phyloP scores from a whole-genome alignment of 495 filamentous ascomycete species.

The Neurospora africana region DNA sequence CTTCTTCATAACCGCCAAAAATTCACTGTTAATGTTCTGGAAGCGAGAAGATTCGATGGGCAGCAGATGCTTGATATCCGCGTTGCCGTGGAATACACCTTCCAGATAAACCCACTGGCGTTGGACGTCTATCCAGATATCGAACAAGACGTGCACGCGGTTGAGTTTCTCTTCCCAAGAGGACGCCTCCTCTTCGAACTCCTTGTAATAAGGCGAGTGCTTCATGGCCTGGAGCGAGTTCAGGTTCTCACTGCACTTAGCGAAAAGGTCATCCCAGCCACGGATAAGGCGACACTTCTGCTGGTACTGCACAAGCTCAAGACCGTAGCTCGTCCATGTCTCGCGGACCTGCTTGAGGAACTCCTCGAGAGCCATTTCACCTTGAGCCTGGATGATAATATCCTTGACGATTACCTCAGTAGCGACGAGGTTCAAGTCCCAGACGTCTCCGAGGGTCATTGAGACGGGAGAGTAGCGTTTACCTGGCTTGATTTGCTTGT shows the following conservation, averaged over 20 bases:
- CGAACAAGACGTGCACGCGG: constrained; percentile 91
- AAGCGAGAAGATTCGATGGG: constrained; percentile 93
- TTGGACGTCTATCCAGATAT: constrained; percentile 99
- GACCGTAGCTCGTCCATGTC: constrained; percentile 86
- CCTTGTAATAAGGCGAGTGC: constrained; percentile 97
- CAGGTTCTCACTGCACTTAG: constrained; percentile 94
- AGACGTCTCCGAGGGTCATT: constrained; percentile 91
- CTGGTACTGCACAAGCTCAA: constrained; percentile 94
- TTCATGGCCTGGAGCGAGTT: constrained; percentile 98
- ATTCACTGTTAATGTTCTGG: constrained; percentile 98
- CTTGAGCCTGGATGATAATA: constrained; percentile 90
- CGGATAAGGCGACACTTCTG: constrained; percentile 95
- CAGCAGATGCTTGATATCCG: constrained; percentile 95
- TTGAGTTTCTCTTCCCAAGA: constrained; percentile 98
- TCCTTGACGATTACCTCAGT: constrained; percentile 80
- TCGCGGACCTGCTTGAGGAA: constrained; percentile 96
- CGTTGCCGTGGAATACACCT: constrained; percentile 96
- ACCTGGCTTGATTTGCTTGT: constrained; percentile 82
- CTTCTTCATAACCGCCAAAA: constrained; percentile 96
- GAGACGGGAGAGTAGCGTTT: constrained; percentile 87
- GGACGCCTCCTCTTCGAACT: constrained; percentile 94
- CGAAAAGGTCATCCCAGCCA: constrained; percentile 96
- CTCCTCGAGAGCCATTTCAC: constrained; percentile 97
- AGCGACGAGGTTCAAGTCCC: constrained; percentile 83
- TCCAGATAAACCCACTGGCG: constrained; percentile 99